Base-by-base conservation (phyloP, 257 asterid genomes). In the Ligustrum vulgare region DNA sequence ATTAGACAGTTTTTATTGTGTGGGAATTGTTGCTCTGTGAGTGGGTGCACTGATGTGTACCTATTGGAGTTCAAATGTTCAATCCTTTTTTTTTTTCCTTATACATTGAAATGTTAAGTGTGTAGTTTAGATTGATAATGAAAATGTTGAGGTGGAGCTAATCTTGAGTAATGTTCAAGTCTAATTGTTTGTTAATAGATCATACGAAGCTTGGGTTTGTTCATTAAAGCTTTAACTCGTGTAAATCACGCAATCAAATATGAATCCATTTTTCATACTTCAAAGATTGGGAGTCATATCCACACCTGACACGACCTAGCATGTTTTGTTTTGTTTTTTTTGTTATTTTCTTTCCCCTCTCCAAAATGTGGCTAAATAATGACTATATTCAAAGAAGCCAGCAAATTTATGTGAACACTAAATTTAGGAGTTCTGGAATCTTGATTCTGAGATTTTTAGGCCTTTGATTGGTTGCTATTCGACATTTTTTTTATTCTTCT, bases 11-110 rank as follows among this genome's bases (percentile, higher is more conserved):
- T 62, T 20, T 22, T 74, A 33, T 72, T 72, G 71, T 72, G 70
- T 74, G 82, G 67, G 68, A 10, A 54, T 70, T 69, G 54, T 33
- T 67, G 70, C n/a, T 63, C 4, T 35, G 47, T 25, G 12, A 13
- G 34, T 23, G 47, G 77, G 73, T 69, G 71, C 36, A 20, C 31
- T 67, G 72, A 71, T 77, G 33, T 60, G 45, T 77, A 78, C 51
- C 39, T 4, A 58, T 75, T 66, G 68, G 64, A 62, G 70, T 45
- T 45, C 56, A 45, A 45, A n/a, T n/a, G n/a, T n/a, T n/a, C n/a
- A n/a, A n/a, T n/a, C n/a, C n/a, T 45, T n/a, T 8, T 45, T 45
- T n/a, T 45, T 13, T 45, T 45, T 13, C n/a, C n/a, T 45, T 45
- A 0, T 45, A 15, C 49, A 2, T 41, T 10, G 49, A 41, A 10